Base-by-base conservation (phyloP, 2,329 filamentous ascomycete species). In the Aspergillus transmontanensis region DNA sequence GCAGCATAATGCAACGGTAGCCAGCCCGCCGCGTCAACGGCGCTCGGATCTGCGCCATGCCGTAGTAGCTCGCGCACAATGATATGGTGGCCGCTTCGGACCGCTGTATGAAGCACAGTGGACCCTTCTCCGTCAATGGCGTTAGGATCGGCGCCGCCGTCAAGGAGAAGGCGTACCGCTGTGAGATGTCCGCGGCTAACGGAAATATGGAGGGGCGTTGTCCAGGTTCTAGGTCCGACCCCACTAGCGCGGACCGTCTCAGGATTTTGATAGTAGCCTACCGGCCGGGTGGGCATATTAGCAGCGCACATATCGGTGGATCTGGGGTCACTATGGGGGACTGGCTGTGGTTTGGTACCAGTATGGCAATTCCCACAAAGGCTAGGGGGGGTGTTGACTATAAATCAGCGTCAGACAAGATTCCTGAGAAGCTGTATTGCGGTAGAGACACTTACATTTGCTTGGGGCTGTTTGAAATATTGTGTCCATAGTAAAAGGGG, bases 191-290 rank as follows among this genome's bases (percentile, higher is more conserved):
- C 57, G 45, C 57, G 45, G 16, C 45, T 39, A 12, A 59, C 45
- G 32, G 57, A 34, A n/a, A 59, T 59, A 21, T 59, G 57, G 21
- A 59, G 57, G 28, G 57, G 57, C 1, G 57, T 59, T 19, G 57
- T 59, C 57, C 57, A 59, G 32, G 57, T 26, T 16, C 19, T 46
- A 46, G 45, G 23, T 10, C 30, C 43, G 30, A 28, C 23, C 12
- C 41, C 30, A n/a, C 21, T 23, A 9, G 30, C 3, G 28, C 30
- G 10, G 23, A n/a, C 26, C 12, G 16, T 12, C 23, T 48, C 55
- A 21, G 34, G 32, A 39, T 12, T 45, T 58, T 46, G 34, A 43
- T 34, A 45, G 32, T 36, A 30, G 32, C 32, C 36, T 6, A 26
- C 19, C n/a, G 51, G 51, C 10, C n/a, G 51, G 6, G 51, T 55